Conservation (phyloP, 805 yeast species). For the Nakazawaea wickerhamii region DNA sequence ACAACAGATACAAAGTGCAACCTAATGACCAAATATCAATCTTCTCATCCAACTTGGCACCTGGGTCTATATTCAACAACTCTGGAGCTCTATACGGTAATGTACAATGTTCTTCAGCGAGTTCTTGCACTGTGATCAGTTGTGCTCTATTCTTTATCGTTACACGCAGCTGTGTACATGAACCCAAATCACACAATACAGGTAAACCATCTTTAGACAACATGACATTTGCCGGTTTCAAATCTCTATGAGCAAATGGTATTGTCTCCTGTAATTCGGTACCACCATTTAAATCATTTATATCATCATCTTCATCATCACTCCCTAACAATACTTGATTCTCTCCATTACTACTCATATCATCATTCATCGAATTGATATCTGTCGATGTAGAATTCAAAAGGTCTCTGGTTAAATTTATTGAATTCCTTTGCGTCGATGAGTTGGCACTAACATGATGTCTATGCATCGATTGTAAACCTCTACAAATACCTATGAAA, state of each 20-base stretch:
- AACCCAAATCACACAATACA: slow-evolving; percentile 80
- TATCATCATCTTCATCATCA: slow-evolving; percentile 25
- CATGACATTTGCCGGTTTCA: slow-evolving; percentile 89
- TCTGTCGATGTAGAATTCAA: slow-evolving; percentile 7
- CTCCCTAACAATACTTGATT: slow-evolving; percentile 15
- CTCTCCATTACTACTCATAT: slow-evolving; percentile 13
- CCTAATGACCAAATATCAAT: slow-evolving; percentile 93
- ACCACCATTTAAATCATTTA: slow-evolving; percentile 17
- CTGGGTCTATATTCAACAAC: slow-evolving; percentile 68
- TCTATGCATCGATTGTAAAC: slow-evolving; percentile 70
- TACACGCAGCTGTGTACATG: slow-evolving; percentile 61
- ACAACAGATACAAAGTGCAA: slow-evolving; percentile 68
- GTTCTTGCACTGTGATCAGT: slow-evolving; percentile 72
- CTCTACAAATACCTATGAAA: slow-evolving; percentile 67
- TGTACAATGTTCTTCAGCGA: slow-evolving; percentile 81
- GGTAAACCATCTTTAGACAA: slow-evolving; percentile 68
- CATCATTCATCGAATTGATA: slow-evolving; percentile 8
- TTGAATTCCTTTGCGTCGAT: slow-evolving; percentile 16
- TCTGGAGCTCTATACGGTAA: slow-evolving; percentile 90
- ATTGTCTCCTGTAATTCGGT: slow-evolving; percentile 52
- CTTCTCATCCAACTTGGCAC: slow-evolving; percentile 59
- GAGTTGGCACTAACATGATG: slow-evolving; percentile 32
- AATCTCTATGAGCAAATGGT: slow-evolving; percentile 80
- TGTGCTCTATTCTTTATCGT: slow-evolving; percentile 54
- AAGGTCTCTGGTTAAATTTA: slow-evolving; percentile 12